phyloP scores from a whole-genome alignment of 2,329 filamentous ascomycete species.

The Botrytis fabae region DNA sequence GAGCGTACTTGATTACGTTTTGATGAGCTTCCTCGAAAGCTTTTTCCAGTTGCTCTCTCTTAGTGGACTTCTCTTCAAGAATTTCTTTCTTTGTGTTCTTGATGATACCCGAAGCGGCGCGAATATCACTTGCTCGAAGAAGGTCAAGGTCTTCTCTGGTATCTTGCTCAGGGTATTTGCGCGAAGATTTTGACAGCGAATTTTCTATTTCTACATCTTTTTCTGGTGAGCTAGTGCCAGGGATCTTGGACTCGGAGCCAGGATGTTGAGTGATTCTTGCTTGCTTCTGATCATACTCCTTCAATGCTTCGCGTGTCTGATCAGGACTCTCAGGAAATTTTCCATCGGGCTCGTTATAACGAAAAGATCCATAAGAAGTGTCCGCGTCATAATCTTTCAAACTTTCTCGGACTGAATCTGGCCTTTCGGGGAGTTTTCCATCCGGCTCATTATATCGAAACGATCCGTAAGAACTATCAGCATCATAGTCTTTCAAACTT shows the following conservation, averaged over 20 bases:
- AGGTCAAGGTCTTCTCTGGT: constrained; percentile 30
- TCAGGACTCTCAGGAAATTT: constrained; percentile 35
- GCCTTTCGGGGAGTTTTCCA: constrained; percentile 31
- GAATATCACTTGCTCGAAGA: constrained; percentile 34
- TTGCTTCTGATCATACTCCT: constrained; percentile 25
- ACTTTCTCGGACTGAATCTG: constrained; percentile 41
- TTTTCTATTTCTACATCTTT: background rate
- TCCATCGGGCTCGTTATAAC: constrained; percentile 35
- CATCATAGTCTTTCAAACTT: constrained; percentile 34
- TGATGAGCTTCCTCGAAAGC: constrained; percentile 30
- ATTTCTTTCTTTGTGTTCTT: constrained; percentile 27
- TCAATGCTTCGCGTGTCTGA: constrained; percentile 41
- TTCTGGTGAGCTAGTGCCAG: background rate
- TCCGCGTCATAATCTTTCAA: constrained; percentile 35
- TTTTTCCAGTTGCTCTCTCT: constrained; percentile 35
- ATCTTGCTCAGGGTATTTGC: constrained; percentile 16
- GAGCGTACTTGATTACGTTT: constrained; percentile 2
- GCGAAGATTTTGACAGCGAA: background rate
- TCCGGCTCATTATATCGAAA: constrained; percentile 35
- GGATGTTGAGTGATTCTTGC: constrained; percentile 21
- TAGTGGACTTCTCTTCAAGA: constrained; percentile 33
- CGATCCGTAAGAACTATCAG: constrained; percentile 29
- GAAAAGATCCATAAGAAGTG: constrained; percentile 26
- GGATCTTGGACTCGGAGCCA: background rate
- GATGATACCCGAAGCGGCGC: constrained; percentile 31